phyloP scores from a whole-genome alignment of 169 alveolate species.

The Cryptosporidium canis region DNA sequence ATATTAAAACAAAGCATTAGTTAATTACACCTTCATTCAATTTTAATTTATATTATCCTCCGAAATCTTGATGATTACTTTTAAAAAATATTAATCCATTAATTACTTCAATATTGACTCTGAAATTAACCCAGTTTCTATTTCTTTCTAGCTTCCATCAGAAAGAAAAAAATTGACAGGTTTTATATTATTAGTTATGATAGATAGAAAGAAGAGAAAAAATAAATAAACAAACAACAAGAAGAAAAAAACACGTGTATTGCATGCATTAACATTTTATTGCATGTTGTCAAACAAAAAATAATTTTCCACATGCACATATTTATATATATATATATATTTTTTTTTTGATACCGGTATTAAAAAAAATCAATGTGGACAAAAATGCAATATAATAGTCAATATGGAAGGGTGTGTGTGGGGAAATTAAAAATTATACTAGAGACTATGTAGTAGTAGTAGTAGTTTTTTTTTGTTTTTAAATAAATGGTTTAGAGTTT shows the following conservation, averaged over 20 bases:
- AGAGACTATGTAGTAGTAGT: too few species aligned
- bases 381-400: neutral
- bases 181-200: neutral
- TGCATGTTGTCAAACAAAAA: constrained; percentile 17
- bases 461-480: too few species aligned
- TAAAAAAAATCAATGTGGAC: constrained; percentile 13
- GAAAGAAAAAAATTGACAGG: too few species aligned
- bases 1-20: too few species aligned
- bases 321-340: too few species aligned
- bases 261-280: constrained; percentile 10
- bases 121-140: neutral
- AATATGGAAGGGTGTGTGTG: neutral
- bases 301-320: constrained; percentile 29
- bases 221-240: neutral
- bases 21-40: neutral
- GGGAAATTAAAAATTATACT: neutral
- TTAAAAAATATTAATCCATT: too few species aligned
- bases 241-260: constrained; percentile 19
- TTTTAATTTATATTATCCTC: neutral
- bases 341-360: constrained; percentile 41
- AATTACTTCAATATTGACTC: neutral
- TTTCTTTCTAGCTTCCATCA: too few species aligned
- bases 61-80: too few species aligned
- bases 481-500: neutral
- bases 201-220: neutral